Base-by-base conservation (phyloP, 2,329 filamentous ascomycete genomes). In the Pseudocercospora pini-densiflorae region DNA sequence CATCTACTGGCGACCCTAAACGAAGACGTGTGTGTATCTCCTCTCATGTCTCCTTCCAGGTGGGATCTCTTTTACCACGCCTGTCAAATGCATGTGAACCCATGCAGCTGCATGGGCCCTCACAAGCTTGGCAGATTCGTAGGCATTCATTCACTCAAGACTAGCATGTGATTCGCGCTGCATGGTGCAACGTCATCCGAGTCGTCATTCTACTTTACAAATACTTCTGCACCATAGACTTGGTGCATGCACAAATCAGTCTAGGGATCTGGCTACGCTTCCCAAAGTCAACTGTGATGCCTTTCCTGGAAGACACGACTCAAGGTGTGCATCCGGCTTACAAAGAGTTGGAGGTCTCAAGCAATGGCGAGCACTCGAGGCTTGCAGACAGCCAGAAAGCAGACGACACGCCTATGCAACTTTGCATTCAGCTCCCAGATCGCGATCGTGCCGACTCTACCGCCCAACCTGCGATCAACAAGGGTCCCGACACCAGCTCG, bases 271-370 rank as follows among this genome's bases (percentile, higher is more conserved):
- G 36, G 36, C 36, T 16, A 40, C 36, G 10, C 36, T 40, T 19
- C 16, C n/a, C 40, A 16, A 43, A n/a, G 14, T 3, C 51, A 19
- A 55, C 4, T 19, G 21, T 31, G 19, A 58, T 40, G 31, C 27
- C 31, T 3, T 58, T 40, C 19, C n/a, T 40, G 14, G 10, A 16
- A 27, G 27, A 27, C 27, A 10, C n/a, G 9, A 12, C 29, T 58
- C 55, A 14, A 12, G 7, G 6, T 19, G n/a, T 33, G n/a, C 31
- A 29, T 19, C 29, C 40, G 3, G 55, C 55, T 58, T 58, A 58
- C 55, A 24, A 19, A n/a, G 40, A 40, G 55, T 27, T 58, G 33
- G 55, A 58, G 55, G 31, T 43, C 55, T 36, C 31, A 27, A 58
- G 31, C 55, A 43, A 43, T 19, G 31, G 3, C 29, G 23, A 24